phyloP scores from a whole-genome alignment of 495 filamentous ascomycete species.

The Penicillium malachiteum region DNA sequence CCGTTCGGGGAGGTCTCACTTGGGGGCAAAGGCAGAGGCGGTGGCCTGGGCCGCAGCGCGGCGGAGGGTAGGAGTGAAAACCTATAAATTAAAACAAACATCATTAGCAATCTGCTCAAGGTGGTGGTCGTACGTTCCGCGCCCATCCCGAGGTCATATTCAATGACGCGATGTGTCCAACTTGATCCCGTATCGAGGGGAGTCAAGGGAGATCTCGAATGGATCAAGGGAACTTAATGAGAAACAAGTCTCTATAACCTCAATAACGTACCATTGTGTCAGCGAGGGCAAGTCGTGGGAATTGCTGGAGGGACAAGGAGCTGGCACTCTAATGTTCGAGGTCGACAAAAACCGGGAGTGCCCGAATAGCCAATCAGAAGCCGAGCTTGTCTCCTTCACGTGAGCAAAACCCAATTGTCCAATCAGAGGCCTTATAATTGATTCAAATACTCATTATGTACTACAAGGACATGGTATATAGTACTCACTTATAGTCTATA shows the following conservation, averaged over 20 bases:
- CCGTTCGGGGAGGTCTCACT: slow-evolving; percentile 35
- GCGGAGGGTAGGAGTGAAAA: slow-evolving; percentile 44
- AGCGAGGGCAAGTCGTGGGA: slow-evolving; percentile 24
- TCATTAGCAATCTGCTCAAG: slow-evolving; percentile 25
- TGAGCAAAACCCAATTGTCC: slow-evolving; percentile 1
- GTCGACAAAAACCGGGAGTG: slow-evolving; percentile 44
- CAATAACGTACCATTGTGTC: slow-evolving; percentile 33
- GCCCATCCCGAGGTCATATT: slow-evolving; percentile 10
- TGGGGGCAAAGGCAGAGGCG: slow-evolving; percentile 41
- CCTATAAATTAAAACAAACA: slow-evolving; percentile 15
- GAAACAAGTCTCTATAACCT: background rate
- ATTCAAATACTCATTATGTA: slow-evolving; percentile 18
- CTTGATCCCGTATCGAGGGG: background rate
- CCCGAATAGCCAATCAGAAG: slow-evolving; percentile 35
- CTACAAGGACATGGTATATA: background rate
- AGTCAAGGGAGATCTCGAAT: background rate
- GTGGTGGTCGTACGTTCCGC: slow-evolving; percentile 1
- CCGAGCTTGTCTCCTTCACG: background rate
- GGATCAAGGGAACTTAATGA: background rate
- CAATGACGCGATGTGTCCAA: slow-evolving; percentile 10
- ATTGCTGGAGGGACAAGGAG: slow-evolving; percentile 30
- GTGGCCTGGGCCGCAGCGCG: slow-evolving; percentile 43
- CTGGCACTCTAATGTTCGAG: slow-evolving; percentile 29
- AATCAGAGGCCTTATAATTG: slow-evolving; percentile 2
- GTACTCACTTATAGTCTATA: too few relatives aligned